These are phyloP conservation scores for Cryptosporidium ubiquitum DNA, from an alignment of 169 alveolate species.

Conservation along the genomic window DNA sequence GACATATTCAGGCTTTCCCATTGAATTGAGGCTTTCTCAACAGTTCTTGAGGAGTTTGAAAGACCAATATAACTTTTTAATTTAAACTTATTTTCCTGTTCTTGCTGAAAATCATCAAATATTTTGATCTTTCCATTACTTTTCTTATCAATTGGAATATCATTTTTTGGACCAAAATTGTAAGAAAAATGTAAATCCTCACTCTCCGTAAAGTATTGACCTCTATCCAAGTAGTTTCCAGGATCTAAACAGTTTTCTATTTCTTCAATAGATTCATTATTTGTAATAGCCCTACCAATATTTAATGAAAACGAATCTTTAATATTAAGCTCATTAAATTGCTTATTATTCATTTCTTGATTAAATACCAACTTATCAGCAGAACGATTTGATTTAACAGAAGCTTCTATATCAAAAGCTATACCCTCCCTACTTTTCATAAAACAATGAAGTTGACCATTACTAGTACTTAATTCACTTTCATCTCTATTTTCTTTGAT, in stretches of 20 bases:
- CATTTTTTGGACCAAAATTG: no score
- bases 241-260: background rate
- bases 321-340: background rate
- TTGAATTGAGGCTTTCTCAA: background rate
- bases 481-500: background rate
- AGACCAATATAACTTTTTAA: background rate
- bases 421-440: background rate
- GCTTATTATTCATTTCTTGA: background rate
- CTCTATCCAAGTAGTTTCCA: background rate
- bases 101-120: background rate
- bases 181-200: background rate
- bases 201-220: background rate
- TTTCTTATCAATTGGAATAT: background rate
- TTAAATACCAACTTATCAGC: background rate
- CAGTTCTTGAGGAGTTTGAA: background rate
- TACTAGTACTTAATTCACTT: no score
- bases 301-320: background rate
- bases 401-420: background rate
- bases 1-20: background rate
- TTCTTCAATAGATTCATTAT: background rate
- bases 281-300: background rate
- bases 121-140: no score
- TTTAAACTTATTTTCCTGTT: background rate
- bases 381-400: background rate
- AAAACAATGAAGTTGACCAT: background rate